Evolutionary conservation across 257 asterid species (phyloP).

Genomic region (Solanum rostratum): DNA sequence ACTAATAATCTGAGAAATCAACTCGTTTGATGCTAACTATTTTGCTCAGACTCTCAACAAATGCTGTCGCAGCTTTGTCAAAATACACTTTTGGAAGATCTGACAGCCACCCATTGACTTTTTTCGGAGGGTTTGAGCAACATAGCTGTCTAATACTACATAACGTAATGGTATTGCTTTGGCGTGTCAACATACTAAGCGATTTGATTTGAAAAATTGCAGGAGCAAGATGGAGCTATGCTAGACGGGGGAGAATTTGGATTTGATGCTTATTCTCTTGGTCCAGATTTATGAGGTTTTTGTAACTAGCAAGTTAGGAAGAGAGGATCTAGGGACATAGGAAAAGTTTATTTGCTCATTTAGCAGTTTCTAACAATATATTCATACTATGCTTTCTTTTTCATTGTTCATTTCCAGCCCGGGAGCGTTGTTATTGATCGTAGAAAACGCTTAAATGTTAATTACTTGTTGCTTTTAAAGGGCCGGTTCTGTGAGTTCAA

Average conservation of each 20-base stretch:
- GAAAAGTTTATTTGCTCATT: neutral
- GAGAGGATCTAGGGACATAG: neutral
- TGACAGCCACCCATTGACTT: neutral
- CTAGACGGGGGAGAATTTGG: slow-evolving; percentile 48
- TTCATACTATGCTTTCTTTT: neutral
- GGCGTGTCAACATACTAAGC: neutral
- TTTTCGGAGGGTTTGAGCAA: neutral
- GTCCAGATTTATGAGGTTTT: slow-evolving; percentile 31
- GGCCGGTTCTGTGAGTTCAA: neutral
- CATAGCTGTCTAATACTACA: neutral
- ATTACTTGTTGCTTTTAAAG: neutral
- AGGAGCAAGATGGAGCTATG: slow-evolving; percentile 55
- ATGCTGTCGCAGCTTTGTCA: neutral
- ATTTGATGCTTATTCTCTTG: slow-evolving; percentile 42
- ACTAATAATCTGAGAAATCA: neutral
- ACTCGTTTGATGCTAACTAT: neutral
- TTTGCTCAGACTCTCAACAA: neutral
- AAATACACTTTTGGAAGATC: neutral
- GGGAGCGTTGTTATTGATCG: neutral
- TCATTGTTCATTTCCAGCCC: neutral
- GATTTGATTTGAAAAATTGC: slow-evolving; percentile 13
- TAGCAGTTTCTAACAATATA: neutral
- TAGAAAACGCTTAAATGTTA: neutral
- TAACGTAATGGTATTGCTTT: neutral
- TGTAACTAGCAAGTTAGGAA: neutral